A percentile compares a stretch with the other conserved stretches of the same genome.
These are phyloP conservation scores for Fagus crenata DNA, from an alignment of 306 rosid species.

Conservation along the genomic window DNA sequence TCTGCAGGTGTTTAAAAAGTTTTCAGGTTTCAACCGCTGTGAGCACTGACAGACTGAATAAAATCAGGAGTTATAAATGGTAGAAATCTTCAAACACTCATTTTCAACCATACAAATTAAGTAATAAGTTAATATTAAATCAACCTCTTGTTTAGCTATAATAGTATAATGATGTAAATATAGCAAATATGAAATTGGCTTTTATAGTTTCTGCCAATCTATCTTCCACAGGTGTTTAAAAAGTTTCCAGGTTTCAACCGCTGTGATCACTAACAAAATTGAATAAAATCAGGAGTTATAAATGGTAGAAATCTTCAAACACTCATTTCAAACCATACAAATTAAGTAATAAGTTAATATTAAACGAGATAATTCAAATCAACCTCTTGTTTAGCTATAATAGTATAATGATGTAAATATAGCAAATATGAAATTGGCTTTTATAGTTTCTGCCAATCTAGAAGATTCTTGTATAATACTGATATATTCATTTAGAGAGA, in stretches of 20 bases:
- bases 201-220: too few relatives aligned
- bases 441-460: too few relatives aligned
- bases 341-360: neutral
- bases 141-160: neutral
- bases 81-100: neutral
- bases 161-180: too few relatives aligned
- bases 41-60: neutral
- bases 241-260: neutral
- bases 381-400: neutral
- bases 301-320: neutral
- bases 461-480: too few relatives aligned
- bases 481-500: too few relatives aligned
- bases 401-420: too few relatives aligned
- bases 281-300: neutral
- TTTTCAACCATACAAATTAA: neutral
- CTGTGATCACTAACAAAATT: neutral
- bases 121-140: neutral
- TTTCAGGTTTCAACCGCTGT: neutral
- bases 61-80: neutral
- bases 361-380: neutral
- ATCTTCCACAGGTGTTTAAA: neutral
- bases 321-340: neutral
- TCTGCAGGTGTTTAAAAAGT: too few relatives aligned
- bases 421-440: too few relatives aligned
- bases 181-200: too few relatives aligned